Evolutionary conservation across 495 filamentous ascomycete species (phyloP).

Genomic region (Penicillium arizonense): DNA sequence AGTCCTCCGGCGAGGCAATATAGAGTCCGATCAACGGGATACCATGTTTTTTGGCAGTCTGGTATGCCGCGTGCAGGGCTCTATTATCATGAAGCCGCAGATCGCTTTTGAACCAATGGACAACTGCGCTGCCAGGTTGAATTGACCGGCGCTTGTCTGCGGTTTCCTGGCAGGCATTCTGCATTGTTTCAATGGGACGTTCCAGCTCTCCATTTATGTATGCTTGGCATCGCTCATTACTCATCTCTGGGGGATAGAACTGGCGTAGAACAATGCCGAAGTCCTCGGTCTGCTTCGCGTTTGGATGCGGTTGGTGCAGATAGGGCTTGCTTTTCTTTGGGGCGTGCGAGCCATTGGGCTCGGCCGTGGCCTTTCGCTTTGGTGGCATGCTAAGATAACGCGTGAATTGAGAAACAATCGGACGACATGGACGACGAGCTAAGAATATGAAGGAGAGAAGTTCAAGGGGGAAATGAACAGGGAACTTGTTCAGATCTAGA

Average conservation of each 20-base stretch:
- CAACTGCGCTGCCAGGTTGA: constrained; percentile 58
- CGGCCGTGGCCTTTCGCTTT: constrained; percentile 26
- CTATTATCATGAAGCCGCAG: constrained; percentile 74
- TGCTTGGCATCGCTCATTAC: constrained; percentile 65
- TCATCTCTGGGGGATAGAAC: constrained; percentile 86
- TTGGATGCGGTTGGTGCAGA: constrained; percentile 32
- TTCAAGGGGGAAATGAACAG: neutral
- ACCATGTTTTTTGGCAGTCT: constrained; percentile 60
- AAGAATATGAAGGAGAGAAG: neutral
- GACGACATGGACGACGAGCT: neutral
- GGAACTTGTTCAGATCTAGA: neutral
- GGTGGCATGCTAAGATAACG: constrained; percentile 19
- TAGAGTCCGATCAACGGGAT: constrained; percentile 75
- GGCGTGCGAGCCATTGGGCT: constrained; percentile 7
- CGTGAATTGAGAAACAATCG: neutral
- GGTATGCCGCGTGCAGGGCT: constrained; percentile 63
- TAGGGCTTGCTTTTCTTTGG: constrained; percentile 21
- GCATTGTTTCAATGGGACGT: constrained; percentile 65
- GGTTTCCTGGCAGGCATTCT: constrained; percentile 54
- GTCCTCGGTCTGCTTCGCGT: constrained; percentile 52
- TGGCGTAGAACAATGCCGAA: constrained; percentile 71
- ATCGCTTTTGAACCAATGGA: constrained; percentile 93
- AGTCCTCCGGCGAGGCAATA: constrained; percentile 82
- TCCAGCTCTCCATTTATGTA: constrained; percentile 67
- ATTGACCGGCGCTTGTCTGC: constrained; percentile 40